These are phyloP conservation scores for Cardamine chenopodiifolia DNA, from an alignment of 345 rosid species.

Conservation along the genomic window DNA sequence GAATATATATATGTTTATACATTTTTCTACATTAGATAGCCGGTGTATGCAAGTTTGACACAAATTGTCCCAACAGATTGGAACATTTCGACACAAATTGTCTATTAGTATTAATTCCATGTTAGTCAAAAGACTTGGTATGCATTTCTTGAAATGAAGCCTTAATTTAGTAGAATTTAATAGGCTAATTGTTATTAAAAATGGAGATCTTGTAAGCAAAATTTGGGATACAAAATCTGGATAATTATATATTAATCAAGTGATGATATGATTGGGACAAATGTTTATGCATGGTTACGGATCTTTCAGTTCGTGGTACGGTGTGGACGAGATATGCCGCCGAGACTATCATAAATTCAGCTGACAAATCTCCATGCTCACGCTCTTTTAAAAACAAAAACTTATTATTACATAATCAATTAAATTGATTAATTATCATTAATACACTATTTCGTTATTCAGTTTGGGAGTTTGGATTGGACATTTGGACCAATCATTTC, in stretches of 20 bases:
- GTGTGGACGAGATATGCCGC: slow-evolving; percentile 41
- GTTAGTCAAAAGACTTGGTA: background rate
- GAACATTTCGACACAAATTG: background rate
- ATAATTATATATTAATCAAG: background rate
- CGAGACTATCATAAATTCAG: slow-evolving; percentile 14
- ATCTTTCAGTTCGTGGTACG: slow-evolving; percentile 24
- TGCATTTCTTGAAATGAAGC: slow-evolving; percentile 13
- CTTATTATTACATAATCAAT: background rate
- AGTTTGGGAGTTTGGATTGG: background rate
- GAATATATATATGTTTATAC: too few species aligned
- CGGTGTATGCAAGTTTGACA: too few species aligned
- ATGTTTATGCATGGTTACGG: slow-evolving; percentile 11
- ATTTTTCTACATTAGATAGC: too few species aligned
- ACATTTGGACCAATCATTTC: slow-evolving; percentile 1
- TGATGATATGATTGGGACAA: slow-evolving; percentile 18
- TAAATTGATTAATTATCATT: background rate
- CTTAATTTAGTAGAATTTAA: background rate
- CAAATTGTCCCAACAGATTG: too few species aligned
- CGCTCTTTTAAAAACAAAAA: background rate
- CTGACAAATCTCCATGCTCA: background rate
- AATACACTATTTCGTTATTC: slow-evolving; percentile 1
- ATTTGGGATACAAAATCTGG: slow-evolving; percentile 8
- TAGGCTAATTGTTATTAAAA: background rate
- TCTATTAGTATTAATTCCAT: background rate
- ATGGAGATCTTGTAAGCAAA: slow-evolving; percentile 9